phyloP scores from a whole-genome alignment of 2,329 filamentous ascomycete species.

The Colletotrichum lindemuthianum region DNA sequence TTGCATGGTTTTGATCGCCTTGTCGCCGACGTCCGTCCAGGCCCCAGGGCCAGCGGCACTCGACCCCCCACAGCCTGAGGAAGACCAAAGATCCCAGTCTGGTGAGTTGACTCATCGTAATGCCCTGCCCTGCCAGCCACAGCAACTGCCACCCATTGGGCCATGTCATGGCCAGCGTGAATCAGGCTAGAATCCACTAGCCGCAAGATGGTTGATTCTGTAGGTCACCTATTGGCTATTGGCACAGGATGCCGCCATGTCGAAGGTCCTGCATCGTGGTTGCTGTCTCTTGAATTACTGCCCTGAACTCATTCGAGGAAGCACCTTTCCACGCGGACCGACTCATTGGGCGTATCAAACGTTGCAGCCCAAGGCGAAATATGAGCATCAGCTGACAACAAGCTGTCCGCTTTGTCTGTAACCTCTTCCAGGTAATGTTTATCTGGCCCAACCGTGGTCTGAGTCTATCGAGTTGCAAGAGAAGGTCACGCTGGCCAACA shows the following conservation, averaged over 20 bases:
- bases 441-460: conserved; percentile 17
- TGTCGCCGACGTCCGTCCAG: conserved; percentile 3
- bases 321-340: no score
- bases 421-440: conserved; percentile 10
- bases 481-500: conserved; percentile 25
- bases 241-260: no score
- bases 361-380: no score
- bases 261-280: no score
- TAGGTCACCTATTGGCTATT: background rate
- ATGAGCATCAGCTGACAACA: no score
- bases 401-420: no score
- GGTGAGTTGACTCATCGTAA: conserved; percentile 31
- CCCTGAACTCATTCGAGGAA: no score
- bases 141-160: conserved; percentile 16
- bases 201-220: background rate
- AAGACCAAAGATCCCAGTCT: background rate
- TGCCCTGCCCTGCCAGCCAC: background rate
- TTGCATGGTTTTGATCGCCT: background rate
- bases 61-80: background rate
- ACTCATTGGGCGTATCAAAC: conserved; percentile 4
- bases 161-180: background rate
- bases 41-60: background rate
- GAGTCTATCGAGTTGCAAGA: conserved; percentile 19
- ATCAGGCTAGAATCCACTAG: conserved; percentile 3
- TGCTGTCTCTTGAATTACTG: no score